Evolutionary conservation across 2,329 filamentous ascomycete genomes (phyloP).

Genomic region (Cercospora janseana): DNA sequence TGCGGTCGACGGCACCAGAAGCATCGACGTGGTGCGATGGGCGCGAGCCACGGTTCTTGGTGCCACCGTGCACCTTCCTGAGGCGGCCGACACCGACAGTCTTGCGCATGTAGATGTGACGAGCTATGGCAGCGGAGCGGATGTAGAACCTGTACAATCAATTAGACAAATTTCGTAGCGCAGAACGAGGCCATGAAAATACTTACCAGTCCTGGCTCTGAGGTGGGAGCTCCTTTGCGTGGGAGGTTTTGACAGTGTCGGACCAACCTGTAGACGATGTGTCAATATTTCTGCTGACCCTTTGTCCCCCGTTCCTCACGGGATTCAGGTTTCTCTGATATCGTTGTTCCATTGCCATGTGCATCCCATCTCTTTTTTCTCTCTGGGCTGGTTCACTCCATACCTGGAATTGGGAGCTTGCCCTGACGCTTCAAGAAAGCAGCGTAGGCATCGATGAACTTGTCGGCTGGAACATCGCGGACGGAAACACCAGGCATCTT

Average conservation of each 20-base stretch:
- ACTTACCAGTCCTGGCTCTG: conserved; percentile 98
- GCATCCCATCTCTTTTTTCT: conserved; percentile 18
- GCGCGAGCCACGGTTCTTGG: conserved; percentile 90
- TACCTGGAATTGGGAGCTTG: conserved; percentile 87
- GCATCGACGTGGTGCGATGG: conserved; percentile 95
- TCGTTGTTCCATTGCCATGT: conserved; percentile 21
- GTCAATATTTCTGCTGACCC: conserved; percentile 43
- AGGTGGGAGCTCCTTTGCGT: conserved; percentile 94
- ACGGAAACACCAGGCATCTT: conserved; percentile 80
- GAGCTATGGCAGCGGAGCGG: conserved; percentile 90
- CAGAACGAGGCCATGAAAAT: background rate
- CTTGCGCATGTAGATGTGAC: conserved; percentile 99
- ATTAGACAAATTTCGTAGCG: background rate
- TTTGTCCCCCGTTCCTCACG: conserved; percentile 51
- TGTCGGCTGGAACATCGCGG: conserved; percentile 85
- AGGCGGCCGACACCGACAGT: conserved; percentile 97
- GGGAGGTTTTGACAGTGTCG: conserved; percentile 98
- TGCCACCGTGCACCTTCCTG: conserved; percentile 85
- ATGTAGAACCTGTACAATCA: conserved; percentile 61
- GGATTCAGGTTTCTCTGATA: conserved; percentile 49
- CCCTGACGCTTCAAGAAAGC: conserved; percentile 92
- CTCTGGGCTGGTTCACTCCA: conserved; percentile 37
- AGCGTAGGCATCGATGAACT: conserved; percentile 84
- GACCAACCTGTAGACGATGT: conserved; percentile 77
- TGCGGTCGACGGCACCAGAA: conserved; percentile 93